A percentile compares a stretch with the other conserved stretches of the same genome.
Conservation (phyloP, 805 yeast genomes). For the Barnettozyma botsteinii region DNA sequence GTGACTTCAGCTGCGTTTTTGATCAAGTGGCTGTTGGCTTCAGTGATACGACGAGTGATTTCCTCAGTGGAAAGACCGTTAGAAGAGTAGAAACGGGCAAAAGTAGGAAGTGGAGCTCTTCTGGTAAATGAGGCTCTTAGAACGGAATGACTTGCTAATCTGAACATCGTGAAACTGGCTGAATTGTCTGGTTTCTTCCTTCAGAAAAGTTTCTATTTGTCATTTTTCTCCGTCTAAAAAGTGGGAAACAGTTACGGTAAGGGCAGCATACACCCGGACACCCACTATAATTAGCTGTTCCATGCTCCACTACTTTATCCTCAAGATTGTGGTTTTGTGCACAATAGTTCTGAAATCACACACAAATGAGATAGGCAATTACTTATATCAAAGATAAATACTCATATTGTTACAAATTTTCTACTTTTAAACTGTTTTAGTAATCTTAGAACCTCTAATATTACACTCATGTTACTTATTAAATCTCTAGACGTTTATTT, state of each 20-base stretch:
- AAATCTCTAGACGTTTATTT: too few relatives aligned
- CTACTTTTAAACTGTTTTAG: too few relatives aligned
- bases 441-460: too few relatives aligned
- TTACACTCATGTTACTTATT: too few relatives aligned
- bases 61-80: slow-evolving; percentile 70
- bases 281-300: neutral
- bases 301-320: too few relatives aligned
- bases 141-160: slow-evolving; percentile 38
- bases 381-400: too few relatives aligned
- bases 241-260: neutral
- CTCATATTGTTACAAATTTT: too few relatives aligned
- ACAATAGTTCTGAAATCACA: too few relatives aligned
- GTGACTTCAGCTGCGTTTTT: slow-evolving; percentile 45
- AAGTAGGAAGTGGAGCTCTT: slow-evolving; percentile 19
- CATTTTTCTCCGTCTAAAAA: neutral
- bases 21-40: slow-evolving; percentile 64
- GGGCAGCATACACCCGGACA: slow-evolving; percentile 1
- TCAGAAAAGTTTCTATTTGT: neutral
- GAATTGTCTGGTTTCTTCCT: too few relatives aligned
- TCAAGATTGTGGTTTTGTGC: too few relatives aligned
- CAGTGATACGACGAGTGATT: slow-evolving; percentile 74
- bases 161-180: slow-evolving; percentile 45
- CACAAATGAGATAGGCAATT: too few relatives aligned
- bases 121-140: slow-evolving; percentile 32
- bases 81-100: slow-evolving; percentile 47